Evolutionary conservation across 495 filamentous ascomycete species (phyloP).

Genomic region (Amphirosellinia nigrospora): DNA sequence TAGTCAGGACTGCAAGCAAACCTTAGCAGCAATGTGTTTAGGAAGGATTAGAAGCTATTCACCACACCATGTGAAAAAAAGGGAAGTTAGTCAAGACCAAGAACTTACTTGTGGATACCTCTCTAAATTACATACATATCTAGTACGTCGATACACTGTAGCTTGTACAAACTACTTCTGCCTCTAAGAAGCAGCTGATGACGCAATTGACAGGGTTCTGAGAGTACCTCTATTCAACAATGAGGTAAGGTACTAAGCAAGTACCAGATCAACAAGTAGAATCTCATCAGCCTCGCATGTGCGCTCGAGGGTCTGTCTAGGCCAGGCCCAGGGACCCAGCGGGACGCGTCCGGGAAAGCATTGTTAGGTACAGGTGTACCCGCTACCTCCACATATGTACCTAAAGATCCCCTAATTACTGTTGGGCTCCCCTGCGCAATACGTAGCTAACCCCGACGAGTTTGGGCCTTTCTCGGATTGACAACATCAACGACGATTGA

Average conservation of each 20-base stretch:
- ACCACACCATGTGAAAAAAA: not conserved
- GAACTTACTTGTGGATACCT: not conserved
- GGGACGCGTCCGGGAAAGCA: not conserved
- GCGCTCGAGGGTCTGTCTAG: too few species aligned
- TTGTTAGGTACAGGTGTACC: not conserved
- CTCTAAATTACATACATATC: not conserved
- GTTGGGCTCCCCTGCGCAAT: slow-evolving; percentile 18
- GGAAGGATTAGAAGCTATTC: not conserved
- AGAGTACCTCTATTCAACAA: too few species aligned
- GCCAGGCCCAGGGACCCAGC: not conserved
- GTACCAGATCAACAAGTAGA: not conserved
- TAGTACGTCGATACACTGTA: not conserved
- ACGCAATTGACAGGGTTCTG: slow-evolving; percentile 7
- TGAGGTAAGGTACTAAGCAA: not conserved
- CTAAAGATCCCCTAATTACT: not conserved
- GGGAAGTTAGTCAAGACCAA: not conserved
- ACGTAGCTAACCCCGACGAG: not conserved
- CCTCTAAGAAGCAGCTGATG: slow-evolving; percentile 4
- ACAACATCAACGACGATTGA: slow-evolving; percentile 2
- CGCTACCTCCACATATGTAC: not conserved
- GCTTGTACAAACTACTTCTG: not conserved
- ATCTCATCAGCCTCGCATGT: slow-evolving; percentile 8
- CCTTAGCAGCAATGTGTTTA: too few species aligned
- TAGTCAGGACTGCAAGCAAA: not conserved
- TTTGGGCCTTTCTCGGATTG: slow-evolving; percentile 6